A percentile compares a stretch with the other conserved stretches of the same genome.
Conservation (phyloP, 768 basidiomycete genomes). For the Cystobasidiopsis lactophilus region DNA sequence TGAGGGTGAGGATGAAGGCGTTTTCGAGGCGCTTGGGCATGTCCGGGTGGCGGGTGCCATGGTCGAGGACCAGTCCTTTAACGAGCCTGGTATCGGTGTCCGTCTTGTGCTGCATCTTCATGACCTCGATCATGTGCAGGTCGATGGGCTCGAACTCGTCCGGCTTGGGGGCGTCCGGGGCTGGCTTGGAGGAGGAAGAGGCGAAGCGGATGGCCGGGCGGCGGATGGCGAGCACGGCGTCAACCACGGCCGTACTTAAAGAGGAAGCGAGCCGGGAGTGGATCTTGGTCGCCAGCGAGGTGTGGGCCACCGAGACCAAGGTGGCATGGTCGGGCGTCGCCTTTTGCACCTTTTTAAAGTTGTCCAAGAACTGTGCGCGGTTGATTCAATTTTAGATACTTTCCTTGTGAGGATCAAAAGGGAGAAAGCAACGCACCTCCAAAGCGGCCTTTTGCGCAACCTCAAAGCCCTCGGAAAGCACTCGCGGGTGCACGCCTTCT, state of each 20-base stretch:
- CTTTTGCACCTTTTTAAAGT: slow-evolving; percentile 46
- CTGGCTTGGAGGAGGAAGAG: slow-evolving; percentile 29
- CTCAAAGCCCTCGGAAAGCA: slow-evolving; percentile 88
- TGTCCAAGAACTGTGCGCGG: slow-evolving; percentile 58
- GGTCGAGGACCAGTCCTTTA: slow-evolving; percentile 86
- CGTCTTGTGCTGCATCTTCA: slow-evolving; percentile 99
- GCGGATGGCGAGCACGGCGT: slow-evolving; percentile 75
- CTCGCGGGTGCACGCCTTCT: slow-evolving; percentile 93
- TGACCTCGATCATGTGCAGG: slow-evolving; percentile 96
- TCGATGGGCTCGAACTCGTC: slow-evolving; percentile 77
- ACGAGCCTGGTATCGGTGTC: slow-evolving; percentile 92
- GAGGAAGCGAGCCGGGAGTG: slow-evolving; percentile 58
- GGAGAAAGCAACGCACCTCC: slow-evolving; percentile 36
- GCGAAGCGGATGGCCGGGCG: slow-evolving; percentile 28
- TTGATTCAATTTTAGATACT: slow-evolving; percentile 20
- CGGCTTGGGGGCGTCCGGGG: slow-evolving; percentile 33
- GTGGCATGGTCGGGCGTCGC: slow-evolving; percentile 60
- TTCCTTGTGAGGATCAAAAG: neutral
- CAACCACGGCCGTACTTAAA: slow-evolving; percentile 77
- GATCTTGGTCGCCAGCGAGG: slow-evolving; percentile 88
- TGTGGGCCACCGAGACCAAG: slow-evolving; percentile 76
- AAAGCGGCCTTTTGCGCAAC: slow-evolving; percentile 91
- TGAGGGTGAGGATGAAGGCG: slow-evolving; percentile 79
- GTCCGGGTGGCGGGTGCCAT: slow-evolving; percentile 91
- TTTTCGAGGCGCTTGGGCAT: slow-evolving; percentile 98